Evolutionary conservation across 2,329 filamentous ascomycete genomes (phyloP).

Genomic region (Chaetomium sp.): DNA sequence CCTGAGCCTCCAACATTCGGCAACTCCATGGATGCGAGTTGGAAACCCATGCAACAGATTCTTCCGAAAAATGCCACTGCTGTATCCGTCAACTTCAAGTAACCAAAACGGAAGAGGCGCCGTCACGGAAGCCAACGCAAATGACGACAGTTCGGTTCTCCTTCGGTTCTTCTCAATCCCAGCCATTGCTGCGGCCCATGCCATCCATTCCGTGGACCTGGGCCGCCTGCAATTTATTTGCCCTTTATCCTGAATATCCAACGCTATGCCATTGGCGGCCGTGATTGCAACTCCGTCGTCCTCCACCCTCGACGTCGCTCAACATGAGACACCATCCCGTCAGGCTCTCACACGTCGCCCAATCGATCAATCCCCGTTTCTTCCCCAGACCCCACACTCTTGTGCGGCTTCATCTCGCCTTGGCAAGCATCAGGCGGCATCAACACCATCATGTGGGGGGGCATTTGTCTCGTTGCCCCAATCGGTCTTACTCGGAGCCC

Average conservation of each 20-base stretch:
- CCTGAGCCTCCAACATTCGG: not conserved
- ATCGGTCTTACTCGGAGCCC: slow-evolving; percentile 10
- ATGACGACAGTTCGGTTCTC: slow-evolving; percentile 2
- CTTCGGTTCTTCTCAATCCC: not conserved
- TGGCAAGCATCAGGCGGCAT: slow-evolving; percentile 12
- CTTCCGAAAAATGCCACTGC: not conserved
- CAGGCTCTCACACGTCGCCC: not conserved
- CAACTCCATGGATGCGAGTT: not conserved
- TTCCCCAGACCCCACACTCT: slow-evolving; percentile 12
- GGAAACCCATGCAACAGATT: not conserved
- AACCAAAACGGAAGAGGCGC: not conserved
- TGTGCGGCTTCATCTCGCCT: slow-evolving; percentile 3
- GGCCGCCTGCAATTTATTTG: not conserved
- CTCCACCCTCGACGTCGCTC: not conserved
- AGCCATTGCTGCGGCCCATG: not conserved
- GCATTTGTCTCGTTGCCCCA: not conserved
- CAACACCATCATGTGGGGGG: not conserved
- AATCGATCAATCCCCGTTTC: not conserved
- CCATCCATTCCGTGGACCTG: not conserved
- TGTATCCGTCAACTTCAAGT: not conserved
- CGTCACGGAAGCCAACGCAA: not conserved
- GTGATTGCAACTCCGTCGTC: not conserved
- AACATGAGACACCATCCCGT: not conserved
- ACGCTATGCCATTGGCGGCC: slow-evolving; percentile 14
- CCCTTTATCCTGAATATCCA: slow-evolving; percentile 16